These are phyloP conservation scores for Leavenworthia alabamica DNA, from an alignment of 345 rosid genomes.

Conservation along the genomic window DNA sequence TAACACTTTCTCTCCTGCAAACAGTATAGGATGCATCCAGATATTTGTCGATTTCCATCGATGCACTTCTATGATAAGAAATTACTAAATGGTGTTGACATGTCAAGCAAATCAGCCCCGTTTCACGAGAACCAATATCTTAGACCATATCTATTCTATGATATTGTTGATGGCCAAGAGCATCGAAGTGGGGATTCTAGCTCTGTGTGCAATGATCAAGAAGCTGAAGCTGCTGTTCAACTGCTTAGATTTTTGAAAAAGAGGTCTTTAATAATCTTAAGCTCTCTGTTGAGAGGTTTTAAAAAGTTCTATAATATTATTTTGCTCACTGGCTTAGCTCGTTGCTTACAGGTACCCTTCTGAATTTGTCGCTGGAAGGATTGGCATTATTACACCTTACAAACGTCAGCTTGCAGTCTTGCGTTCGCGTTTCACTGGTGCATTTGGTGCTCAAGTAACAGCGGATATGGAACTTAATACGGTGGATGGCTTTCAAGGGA, in stretches of 20 bases:
- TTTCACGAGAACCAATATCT: constrained; percentile 66
- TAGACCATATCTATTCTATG: constrained; percentile 81
- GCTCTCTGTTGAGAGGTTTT: not conserved
- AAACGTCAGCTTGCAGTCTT: constrained; percentile 70
- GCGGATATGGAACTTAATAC: constrained; percentile 90
- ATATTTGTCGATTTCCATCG: constrained; percentile 82
- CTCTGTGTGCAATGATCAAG: constrained; percentile 67
- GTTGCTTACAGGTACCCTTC: constrained; percentile 53
- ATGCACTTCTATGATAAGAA: constrained; percentile 80
- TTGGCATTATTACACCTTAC: constrained; percentile 89
- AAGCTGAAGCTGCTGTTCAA: constrained; percentile 87
- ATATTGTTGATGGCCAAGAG: constrained; percentile 77
- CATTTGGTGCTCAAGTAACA: constrained; percentile 66
- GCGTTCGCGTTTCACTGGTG: constrained; percentile 64
- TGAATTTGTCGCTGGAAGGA: constrained; percentile 68
- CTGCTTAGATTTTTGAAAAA: constrained; percentile 61
- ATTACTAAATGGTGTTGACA: constrained; percentile 66
- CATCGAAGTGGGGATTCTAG: constrained; percentile 67
- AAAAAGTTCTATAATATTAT: not conserved
- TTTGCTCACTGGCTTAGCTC: constrained; percentile 8
- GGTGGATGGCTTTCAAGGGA: constrained; percentile 94
- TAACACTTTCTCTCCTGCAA: constrained; percentile 27
- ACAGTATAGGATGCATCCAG: constrained; percentile 99
- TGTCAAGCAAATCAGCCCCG: constrained; percentile 57
- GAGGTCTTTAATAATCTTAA: constrained; percentile 36